phyloP scores from a whole-genome alignment of 176 grass and related monocot species.

The Ensete ventricosum region DNA sequence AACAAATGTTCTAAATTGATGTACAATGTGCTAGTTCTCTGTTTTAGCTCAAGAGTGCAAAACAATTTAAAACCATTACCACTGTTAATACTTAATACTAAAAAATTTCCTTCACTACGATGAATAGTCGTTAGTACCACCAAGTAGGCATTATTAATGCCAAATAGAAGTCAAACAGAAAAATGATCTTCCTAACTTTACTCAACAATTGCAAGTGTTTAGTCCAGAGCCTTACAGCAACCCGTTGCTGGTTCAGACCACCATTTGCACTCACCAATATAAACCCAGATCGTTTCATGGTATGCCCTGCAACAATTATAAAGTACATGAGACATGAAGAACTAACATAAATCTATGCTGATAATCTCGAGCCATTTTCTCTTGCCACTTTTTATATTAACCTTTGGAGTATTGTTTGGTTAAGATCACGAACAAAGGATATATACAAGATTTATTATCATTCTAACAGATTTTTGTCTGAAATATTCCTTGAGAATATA shows the following conservation, averaged over 20 bases:
- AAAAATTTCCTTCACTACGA: too few relatives aligned
- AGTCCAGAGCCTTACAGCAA: constrained; percentile 49
- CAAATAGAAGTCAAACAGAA: too few relatives aligned
- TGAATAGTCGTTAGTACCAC: too few relatives aligned
- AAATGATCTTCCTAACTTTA: not conserved
- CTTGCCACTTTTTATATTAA: not conserved
- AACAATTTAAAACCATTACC: too few relatives aligned
- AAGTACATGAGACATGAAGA: not conserved
- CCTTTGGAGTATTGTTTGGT: not conserved
- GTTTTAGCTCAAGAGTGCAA: too few relatives aligned
- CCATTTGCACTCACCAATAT: constrained; percentile 84
- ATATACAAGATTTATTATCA: not conserved
- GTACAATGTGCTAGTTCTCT: too few relatives aligned
- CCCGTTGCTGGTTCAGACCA: constrained; percentile 83
- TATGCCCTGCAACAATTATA: constrained; percentile 30
- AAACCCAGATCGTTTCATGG: constrained; percentile 45
- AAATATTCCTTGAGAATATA: not conserved
- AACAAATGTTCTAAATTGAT: too few relatives aligned
- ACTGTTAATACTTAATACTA: too few relatives aligned
- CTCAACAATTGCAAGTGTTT: not conserved
- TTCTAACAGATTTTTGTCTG: too few relatives aligned
- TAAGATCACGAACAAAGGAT: not conserved
- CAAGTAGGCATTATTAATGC: too few relatives aligned
- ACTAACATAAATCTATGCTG: not conserved
- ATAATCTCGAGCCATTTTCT: not conserved